phyloP scores from a whole-genome alignment of 371 early-diverging fungal genomes.

The Capillidium heterosporum region DNA sequence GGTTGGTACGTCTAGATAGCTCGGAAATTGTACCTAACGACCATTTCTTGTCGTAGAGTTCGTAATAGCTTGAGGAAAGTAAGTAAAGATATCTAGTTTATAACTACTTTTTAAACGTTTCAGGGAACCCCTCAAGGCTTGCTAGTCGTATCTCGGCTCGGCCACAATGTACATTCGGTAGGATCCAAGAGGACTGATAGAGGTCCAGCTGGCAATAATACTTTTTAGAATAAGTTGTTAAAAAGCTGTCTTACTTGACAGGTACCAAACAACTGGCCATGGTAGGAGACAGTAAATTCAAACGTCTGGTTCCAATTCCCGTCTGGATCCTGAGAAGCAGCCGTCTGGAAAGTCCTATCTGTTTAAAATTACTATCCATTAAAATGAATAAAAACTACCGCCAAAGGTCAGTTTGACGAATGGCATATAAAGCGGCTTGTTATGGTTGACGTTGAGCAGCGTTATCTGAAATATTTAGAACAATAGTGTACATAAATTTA shows the following conservation, averaged over 20 bases:
- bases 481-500: too few relatives aligned
- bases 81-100: background rate
- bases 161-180: slow-evolving; percentile 50
- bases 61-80: slow-evolving; percentile 21
- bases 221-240: background rate
- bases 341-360: slow-evolving; percentile 48
- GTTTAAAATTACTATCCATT: background rate
- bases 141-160: slow-evolving; percentile 50
- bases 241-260: slow-evolving; percentile 19
- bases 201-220: slow-evolving; percentile 35
- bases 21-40: slow-evolving; percentile 36
- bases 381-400: slow-evolving; percentile 10
- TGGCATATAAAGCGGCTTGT: slow-evolving; percentile 12
- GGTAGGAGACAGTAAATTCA: slow-evolving; percentile 49
- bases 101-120: slow-evolving; percentile 31
- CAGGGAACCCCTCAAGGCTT: slow-evolving; percentile 39
- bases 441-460: slow-evolving; percentile 7
- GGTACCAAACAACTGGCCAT: slow-evolving; percentile 60
- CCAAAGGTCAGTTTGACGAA: slow-evolving; percentile 17
- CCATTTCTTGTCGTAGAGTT: slow-evolving; percentile 39
- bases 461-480: background rate
- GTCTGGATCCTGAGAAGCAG: slow-evolving; percentile 31
- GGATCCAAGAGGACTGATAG: slow-evolving; percentile 35
- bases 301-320: slow-evolving; percentile 62
- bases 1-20: slow-evolving; percentile 22